Evolutionary conservation across 169 alveolate species (phyloP).

Genomic region (Plasmodium chabaudi): DNA sequence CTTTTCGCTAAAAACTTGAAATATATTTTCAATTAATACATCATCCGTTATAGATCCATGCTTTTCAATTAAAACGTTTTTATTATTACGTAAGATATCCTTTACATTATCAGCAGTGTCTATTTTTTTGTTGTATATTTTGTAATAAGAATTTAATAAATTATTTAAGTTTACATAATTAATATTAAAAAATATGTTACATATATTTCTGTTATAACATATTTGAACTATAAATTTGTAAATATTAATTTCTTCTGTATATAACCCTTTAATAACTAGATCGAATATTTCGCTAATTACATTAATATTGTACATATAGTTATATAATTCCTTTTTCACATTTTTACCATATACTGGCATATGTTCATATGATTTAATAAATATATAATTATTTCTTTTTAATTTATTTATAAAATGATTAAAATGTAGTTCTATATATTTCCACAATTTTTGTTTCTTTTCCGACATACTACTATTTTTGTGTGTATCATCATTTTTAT

Average conservation of each 20-base stretch:
- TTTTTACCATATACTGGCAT: conserved; percentile 26
- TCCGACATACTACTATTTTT: neutral
- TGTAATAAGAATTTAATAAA: conserved; percentile 1
- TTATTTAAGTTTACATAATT: conserved; percentile 5
- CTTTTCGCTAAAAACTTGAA: conserved; percentile 44
- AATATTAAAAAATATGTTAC: conserved; percentile 29
- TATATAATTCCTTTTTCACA: conserved; percentile 17
- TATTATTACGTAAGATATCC: conserved; percentile 6
- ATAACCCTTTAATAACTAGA: conserved; percentile 36
- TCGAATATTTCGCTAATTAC: conserved; percentile 54
- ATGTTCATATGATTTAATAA: too few relatives aligned
- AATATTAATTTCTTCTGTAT: conserved; percentile 15
- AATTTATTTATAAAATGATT: conserved; percentile 6
- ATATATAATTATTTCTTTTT: conserved; percentile 1
- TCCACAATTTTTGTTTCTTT: conserved; percentile 9
- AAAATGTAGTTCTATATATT: conserved; percentile 4
- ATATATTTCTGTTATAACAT: conserved; percentile 35
- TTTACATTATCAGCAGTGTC: conserved; percentile 16
- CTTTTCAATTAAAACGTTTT: neutral
- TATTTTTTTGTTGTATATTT: conserved; percentile 23
- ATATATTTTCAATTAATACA: conserved; percentile 62
- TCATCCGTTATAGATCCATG: conserved; percentile 61
- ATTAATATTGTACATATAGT: conserved; percentile 28
- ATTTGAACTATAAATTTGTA: conserved; percentile 18
- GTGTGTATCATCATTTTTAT: neutral